phyloP scores from a whole-genome alignment of 306 rosid genomes.

The Styphnolobium japonicum region DNA sequence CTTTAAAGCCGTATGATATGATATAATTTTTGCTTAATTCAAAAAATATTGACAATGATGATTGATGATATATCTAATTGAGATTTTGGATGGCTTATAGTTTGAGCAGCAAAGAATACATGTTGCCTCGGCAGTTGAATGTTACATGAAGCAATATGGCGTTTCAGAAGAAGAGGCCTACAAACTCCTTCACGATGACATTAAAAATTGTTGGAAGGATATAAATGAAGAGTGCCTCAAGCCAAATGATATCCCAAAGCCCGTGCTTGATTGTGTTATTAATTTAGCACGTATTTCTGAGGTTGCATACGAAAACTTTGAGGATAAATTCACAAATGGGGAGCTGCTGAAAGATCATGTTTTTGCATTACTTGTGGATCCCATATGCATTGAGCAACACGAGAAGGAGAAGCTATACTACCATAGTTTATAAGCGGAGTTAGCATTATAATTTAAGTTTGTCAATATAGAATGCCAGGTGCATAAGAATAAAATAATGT shows the following conservation, averaged over 20 bases:
- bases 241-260: constrained; percentile 17
- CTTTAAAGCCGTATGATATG: too few relatives aligned
- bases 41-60: too few relatives aligned
- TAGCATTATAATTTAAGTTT: too few relatives aligned
- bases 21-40: too few relatives aligned
- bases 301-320: constrained; percentile 9
- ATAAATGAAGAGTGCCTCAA: constrained; percentile 30
- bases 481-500: too few relatives aligned
- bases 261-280: constrained; percentile 16
- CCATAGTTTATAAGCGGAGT: too few relatives aligned
- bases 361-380: not conserved
- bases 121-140: constrained; percentile 30
- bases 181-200: not conserved
- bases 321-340: constrained; percentile 32
- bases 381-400: too few relatives aligned
- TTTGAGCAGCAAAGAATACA: constrained; percentile 44
- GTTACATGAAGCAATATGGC: constrained; percentile 40
- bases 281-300: constrained; percentile 27
- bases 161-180: constrained; percentile 9
- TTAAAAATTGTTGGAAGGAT: constrained; percentile 28
- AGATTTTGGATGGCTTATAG: not conserved
- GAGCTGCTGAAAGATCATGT: constrained; percentile 20
- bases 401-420: too few relatives aligned
- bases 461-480: too few relatives aligned
- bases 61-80: too few relatives aligned